A percentile compares a stretch with the other conserved stretches of the same genome.
phyloP scores from a whole-genome alignment of 2,329 filamentous ascomycete species.

The Claviceps arundinis region DNA sequence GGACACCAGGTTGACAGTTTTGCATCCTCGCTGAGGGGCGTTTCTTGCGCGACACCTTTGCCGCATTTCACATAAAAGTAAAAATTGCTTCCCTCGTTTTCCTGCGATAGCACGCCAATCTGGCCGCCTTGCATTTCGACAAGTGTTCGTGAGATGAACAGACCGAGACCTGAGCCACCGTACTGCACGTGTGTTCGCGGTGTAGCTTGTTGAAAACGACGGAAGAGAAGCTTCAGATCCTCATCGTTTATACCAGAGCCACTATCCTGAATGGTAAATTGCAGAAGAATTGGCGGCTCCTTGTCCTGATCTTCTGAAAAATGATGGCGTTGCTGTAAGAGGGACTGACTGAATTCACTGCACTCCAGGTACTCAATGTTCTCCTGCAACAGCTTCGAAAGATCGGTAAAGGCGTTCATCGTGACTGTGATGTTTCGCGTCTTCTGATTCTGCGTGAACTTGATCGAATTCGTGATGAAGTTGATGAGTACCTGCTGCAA shows the following conservation, averaged over 20 bases:
- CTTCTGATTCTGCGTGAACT: conserved; percentile 48
- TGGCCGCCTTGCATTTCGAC: conserved; percentile 66
- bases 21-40: background rate
- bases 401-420: conserved; percentile 46
- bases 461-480: conserved; percentile 53
- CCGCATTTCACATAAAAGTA: conserved; percentile 3
- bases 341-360: conserved; percentile 14
- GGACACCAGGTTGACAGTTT: background rate
- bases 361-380: conserved; percentile 34
- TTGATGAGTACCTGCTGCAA: conserved; percentile 65
- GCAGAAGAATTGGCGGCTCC: conserved; percentile 23
- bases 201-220: conserved; percentile 53
- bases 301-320: conserved; percentile 31
- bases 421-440: conserved; percentile 47
- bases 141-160: conserved; percentile 64
- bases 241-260: conserved; percentile 50
- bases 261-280: conserved; percentile 59
- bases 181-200: conserved; percentile 59
- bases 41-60: background rate
- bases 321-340: background rate
- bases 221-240: conserved; percentile 52
- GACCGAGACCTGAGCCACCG: conserved; percentile 53
- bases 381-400: conserved; percentile 24
- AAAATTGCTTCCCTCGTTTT: conserved; percentile 5
- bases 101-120: conserved; percentile 46